Percentiles rank a stretch among this genome's conserved stretches.
phyloP scores from a whole-genome alignment of 768 basidiomycete genomes.

The Tylopilus subfusipes region DNA sequence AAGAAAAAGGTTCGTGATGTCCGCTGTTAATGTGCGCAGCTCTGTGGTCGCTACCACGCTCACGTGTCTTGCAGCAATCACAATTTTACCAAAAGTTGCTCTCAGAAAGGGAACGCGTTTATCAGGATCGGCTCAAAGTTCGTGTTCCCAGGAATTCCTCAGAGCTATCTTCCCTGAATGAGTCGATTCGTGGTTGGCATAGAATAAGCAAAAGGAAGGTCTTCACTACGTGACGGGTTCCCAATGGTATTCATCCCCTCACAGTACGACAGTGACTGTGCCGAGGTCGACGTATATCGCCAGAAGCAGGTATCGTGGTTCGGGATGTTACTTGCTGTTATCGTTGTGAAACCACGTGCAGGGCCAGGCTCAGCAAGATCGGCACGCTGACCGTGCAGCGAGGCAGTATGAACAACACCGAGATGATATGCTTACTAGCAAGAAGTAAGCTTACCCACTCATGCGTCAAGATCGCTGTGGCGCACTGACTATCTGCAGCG shows the following conservation, averaged over 20 bases:
- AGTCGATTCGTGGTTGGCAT: slow-evolving; percentile 3
- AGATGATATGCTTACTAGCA: slow-evolving; percentile 74
- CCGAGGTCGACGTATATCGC: slow-evolving; percentile 65
- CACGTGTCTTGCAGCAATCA: slow-evolving; percentile 49
- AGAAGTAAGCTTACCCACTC: slow-evolving; percentile 52
- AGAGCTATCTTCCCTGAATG: neutral
- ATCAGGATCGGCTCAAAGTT: slow-evolving; percentile 69
- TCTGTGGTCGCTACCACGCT: neutral
- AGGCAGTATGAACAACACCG: slow-evolving; percentile 75
- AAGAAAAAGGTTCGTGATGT: slow-evolving; percentile 56
- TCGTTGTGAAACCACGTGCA: slow-evolving; percentile 27
- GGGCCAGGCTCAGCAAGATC: slow-evolving; percentile 69
- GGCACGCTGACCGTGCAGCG: slow-evolving; percentile 68
- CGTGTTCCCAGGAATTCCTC: slow-evolving; percentile 11
- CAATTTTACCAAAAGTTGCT: slow-evolving; percentile 69
- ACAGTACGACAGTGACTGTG: slow-evolving; percentile 79
- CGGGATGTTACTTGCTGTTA: neutral
- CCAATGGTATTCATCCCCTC: slow-evolving; percentile 7
- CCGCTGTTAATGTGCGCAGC: neutral
- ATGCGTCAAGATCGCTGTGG: neutral
- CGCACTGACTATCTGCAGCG: slow-evolving; percentile 35
- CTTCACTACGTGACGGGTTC: neutral
- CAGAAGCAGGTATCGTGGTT: slow-evolving; percentile 64
- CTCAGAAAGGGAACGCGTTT: slow-evolving; percentile 64
- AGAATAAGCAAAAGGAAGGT: slow-evolving; percentile 34